These are phyloP conservation scores for Paracamarosporium sp. DNA, from an alignment of 2,329 filamentous ascomycete genomes.

Conservation along the genomic window DNA sequence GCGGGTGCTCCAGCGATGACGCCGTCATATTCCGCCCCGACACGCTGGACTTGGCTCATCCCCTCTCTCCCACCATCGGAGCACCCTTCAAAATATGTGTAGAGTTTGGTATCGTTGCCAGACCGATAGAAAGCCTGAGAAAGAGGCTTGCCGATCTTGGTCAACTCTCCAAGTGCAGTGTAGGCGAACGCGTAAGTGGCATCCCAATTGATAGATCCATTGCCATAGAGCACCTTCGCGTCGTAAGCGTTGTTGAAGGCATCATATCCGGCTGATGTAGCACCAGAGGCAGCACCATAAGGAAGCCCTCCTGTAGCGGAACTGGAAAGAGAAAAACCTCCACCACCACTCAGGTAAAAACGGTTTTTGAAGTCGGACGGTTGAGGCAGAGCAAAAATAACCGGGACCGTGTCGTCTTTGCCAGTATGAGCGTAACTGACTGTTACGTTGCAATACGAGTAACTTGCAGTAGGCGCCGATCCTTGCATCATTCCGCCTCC, in stretches of 20 bases:
- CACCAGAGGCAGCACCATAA: constrained; percentile 57
- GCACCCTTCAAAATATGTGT: constrained; percentile 62
- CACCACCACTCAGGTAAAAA: constrained; percentile 56
- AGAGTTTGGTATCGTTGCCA: constrained; percentile 34
- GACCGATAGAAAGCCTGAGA: constrained; percentile 49
- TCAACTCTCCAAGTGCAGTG: constrained; percentile 60
- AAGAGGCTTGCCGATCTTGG: constrained; percentile 54
- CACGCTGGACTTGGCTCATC: constrained; percentile 60
- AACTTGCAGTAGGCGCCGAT: constrained; percentile 10
- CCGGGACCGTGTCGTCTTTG: constrained; percentile 18
- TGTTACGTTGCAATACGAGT: constrained; percentile 55
- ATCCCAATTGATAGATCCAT: constrained; percentile 61
- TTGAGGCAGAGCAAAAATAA: constrained; percentile 52
- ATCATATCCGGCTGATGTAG: constrained; percentile 60
- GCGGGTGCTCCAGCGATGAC: constrained; percentile 56
- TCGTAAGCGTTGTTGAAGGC: constrained; percentile 52
- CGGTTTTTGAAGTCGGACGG: constrained; percentile 54
- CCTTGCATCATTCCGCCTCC: constrained; percentile 25
- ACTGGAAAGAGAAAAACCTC: constrained; percentile 43
- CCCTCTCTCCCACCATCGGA: constrained; percentile 61
- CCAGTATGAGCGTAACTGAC: constrained; percentile 56
- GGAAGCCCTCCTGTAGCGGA: constrained; percentile 51
- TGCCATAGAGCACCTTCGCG: constrained; percentile 39
- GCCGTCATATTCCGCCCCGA: constrained; percentile 57
- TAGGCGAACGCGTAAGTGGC: constrained; percentile 59